These are phyloP conservation scores for Mortierella sp. DNA, from an alignment of 371 early-diverging fungal species.

Conservation along the genomic window DNA sequence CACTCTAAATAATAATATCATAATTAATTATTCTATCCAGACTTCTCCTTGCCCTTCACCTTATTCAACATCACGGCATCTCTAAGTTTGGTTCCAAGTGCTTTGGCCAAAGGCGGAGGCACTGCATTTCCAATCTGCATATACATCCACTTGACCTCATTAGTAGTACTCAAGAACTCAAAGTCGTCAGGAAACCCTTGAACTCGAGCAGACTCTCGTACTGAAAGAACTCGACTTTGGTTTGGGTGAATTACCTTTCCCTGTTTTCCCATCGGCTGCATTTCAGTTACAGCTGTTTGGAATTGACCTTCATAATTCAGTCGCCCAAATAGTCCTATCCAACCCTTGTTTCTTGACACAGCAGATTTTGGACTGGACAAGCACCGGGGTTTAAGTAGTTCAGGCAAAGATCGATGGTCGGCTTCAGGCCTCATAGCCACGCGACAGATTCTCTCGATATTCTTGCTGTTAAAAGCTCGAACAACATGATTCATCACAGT, in stretches of 20 bases:
- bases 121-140: slow-evolving; percentile 76
- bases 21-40: too few relatives aligned
- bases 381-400: background rate
- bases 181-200: slow-evolving; percentile 78
- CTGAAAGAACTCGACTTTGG: slow-evolving; percentile 66
- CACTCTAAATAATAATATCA: too few relatives aligned
- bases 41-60: background rate
- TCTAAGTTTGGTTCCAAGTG: slow-evolving; percentile 59
- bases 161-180: slow-evolving; percentile 51
- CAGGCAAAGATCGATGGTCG: background rate
- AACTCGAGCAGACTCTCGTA: slow-evolving; percentile 71
- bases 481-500: background rate
- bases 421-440: background rate
- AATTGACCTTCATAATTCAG: slow-evolving; percentile 65
- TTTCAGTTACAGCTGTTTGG: slow-evolving; percentile 57
- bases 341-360: background rate
- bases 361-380: background rate
- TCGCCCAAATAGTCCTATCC: background rate
- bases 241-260: slow-evolving; percentile 71
- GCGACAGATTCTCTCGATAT: slow-evolving; percentile 1
- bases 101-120: slow-evolving; percentile 67
- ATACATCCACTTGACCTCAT: slow-evolving; percentile 31
- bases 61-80: slow-evolving; percentile 58
- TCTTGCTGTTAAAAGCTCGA: background rate
- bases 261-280: slow-evolving; percentile 66